Percentiles rank a stretch among this genome's conserved stretches.
These are phyloP conservation scores for Liquidambar formosana DNA, from an alignment of 164 flowering plant species.

Conservation along the genomic window DNA sequence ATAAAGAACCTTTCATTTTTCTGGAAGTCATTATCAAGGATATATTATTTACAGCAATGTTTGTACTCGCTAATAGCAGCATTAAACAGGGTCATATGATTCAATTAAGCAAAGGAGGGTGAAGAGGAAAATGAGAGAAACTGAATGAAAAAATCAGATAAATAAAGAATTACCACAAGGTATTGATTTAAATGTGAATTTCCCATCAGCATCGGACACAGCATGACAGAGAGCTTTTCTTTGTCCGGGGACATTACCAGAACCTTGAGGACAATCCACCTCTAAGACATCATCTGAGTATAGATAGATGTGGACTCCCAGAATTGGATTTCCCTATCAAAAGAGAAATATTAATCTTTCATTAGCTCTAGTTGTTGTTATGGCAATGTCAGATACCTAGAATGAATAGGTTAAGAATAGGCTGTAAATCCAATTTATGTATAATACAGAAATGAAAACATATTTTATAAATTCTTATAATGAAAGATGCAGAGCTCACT, in stretches of 20 bases:
- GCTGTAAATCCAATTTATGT: not conserved
- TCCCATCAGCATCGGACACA: constrained; percentile 88
- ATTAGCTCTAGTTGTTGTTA: not conserved
- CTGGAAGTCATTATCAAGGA: no score
- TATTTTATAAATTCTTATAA: not conserved
- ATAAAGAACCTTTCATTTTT: no score
- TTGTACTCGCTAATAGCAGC: no score
- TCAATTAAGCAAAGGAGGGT: not conserved
- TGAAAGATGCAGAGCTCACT: not conserved
- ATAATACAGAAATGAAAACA: not conserved
- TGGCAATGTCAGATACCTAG: not conserved
- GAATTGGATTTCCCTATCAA: constrained; percentile 88
- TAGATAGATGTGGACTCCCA: constrained; percentile 89
- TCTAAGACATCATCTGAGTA: constrained; percentile 75
- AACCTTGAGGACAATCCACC: constrained; percentile 81
- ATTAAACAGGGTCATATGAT: not conserved
- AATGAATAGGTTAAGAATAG: not conserved
- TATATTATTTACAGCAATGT: no score
- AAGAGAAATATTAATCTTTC: constrained; percentile 7
- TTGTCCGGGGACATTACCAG: constrained; percentile 62
- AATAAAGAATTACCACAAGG: constrained; percentile 79
- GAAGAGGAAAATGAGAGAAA: not conserved
- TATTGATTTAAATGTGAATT: constrained; percentile 67
- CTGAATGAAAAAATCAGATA: not conserved
- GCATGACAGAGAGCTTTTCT: constrained; percentile 86